Evolutionary conservation across 2,329 filamentous ascomycete species (phyloP).

Genomic region (Microcyclospora pomicola): DNA sequence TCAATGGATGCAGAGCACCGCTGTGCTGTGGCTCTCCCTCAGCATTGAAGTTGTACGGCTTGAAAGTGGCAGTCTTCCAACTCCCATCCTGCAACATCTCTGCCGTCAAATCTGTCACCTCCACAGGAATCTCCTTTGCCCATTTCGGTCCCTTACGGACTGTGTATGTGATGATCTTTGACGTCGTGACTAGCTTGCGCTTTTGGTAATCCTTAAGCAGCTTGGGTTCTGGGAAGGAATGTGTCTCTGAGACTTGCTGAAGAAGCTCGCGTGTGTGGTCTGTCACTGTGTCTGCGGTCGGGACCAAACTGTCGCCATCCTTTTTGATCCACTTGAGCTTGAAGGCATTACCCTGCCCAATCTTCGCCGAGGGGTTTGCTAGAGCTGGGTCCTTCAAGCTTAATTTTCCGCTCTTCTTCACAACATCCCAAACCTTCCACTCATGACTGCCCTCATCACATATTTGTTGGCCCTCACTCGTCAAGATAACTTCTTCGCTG

Average conservation of each 20-base stretch:
- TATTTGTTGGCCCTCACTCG: conserved; percentile 70
- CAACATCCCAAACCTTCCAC: conserved; percentile 37
- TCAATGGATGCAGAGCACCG: conserved; percentile 45
- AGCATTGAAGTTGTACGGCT: conserved; percentile 66
- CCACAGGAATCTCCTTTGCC: conserved; percentile 73
- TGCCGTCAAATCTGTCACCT: conserved; percentile 87
- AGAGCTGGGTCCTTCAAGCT: conserved; percentile 40
- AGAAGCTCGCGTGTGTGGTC: conserved; percentile 70
- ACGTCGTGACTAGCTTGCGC: conserved; percentile 71
- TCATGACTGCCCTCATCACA: conserved; percentile 36
- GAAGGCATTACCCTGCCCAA: conserved; percentile 93
- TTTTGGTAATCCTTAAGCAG: conserved; percentile 72
- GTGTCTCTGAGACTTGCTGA: conserved; percentile 54
- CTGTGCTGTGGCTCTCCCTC: conserved; percentile 45
- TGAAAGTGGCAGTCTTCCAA: conserved; percentile 89
- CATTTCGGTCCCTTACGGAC: conserved; percentile 79
- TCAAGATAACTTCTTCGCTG: conserved; percentile 60
- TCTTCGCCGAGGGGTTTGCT: conserved; percentile 61
- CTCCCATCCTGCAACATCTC: conserved; percentile 81
- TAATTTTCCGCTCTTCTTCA: conserved; percentile 31
- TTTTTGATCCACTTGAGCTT: conserved; percentile 58
- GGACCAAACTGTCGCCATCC: conserved; percentile 39
- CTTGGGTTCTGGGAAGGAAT: conserved; percentile 59
- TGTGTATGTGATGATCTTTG: conserved; percentile 76
- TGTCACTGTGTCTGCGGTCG: conserved; percentile 53